A percentile compares a stretch with the other conserved stretches of the same genome.
phyloP scores from a whole-genome alignment of 345 rosid genomes.

The Hibiscus mutabilis region DNA sequence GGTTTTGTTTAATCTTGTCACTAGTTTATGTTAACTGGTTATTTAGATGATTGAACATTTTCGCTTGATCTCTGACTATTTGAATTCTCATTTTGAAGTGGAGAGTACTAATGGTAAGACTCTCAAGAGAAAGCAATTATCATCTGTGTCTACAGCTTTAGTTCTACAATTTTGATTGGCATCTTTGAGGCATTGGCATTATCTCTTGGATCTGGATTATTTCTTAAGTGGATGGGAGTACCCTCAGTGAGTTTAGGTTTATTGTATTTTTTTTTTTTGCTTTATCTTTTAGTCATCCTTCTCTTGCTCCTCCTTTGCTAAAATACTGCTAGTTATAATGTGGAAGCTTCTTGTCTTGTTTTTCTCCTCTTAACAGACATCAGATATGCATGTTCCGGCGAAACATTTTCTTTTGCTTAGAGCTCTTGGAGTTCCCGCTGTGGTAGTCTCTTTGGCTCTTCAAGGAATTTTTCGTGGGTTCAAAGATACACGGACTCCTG shows the following conservation, averaged over 20 bases:
- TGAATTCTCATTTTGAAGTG: constrained; percentile 27
- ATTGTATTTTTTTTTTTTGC: neutral
- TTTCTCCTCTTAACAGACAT: constrained; percentile 39
- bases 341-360: neutral
- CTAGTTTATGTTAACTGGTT: neutral
- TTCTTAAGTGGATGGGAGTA: constrained; percentile 72
- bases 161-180: constrained; percentile 74
- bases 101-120: constrained; percentile 36
- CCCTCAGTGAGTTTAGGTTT: constrained; percentile 43
- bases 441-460: constrained; percentile 79
- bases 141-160: constrained; percentile 89
- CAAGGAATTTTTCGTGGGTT: constrained; percentile 95
- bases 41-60: constrained; percentile 7
- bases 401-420: constrained; percentile 61
- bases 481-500: constrained; percentile 86
- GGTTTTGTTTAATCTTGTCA: neutral
- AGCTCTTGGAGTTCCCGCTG: constrained; percentile 95
- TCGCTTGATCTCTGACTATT: constrained; percentile 1
- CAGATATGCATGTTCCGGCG: constrained; percentile 72
- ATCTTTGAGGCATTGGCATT: constrained; percentile 69
- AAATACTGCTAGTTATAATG: neutral
- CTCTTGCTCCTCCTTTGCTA: neutral
- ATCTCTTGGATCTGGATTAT: constrained; percentile 69
- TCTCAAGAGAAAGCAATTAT: constrained; percentile 60
- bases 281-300: neutral